Percentiles rank a stretch among this genome's conserved stretches.
These are phyloP conservation scores for Paecilomyces variotii DNA, from an alignment of 2,329 filamentous ascomycete species.

Conservation along the genomic window DNA sequence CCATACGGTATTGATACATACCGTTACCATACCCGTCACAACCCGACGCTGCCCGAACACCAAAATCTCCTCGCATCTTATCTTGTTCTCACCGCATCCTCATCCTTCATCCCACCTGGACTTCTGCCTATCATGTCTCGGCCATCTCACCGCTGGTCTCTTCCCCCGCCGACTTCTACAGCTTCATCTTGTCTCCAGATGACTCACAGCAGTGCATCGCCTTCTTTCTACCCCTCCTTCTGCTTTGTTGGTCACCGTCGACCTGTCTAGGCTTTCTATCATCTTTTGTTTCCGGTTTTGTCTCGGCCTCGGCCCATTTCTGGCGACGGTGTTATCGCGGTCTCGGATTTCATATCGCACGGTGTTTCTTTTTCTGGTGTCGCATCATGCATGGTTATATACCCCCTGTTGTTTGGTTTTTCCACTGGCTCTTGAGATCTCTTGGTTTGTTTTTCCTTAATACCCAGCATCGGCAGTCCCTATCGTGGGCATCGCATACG, in stretches of 20 bases:
- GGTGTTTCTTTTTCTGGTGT: slow-evolving; percentile 1
- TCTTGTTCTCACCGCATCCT: not conserved
- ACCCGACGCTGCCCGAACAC: not conserved
- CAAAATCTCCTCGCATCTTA: not conserved
- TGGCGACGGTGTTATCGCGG: slow-evolving; percentile 2
- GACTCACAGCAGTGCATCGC: not conserved
- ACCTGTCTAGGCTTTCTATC: not conserved
- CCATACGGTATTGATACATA: not conserved
- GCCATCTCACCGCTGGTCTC: not conserved
- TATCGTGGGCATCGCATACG: not conserved
- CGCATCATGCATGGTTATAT: slow-evolving; percentile 1
- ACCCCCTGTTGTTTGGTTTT: not conserved
- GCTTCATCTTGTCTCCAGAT: not conserved
- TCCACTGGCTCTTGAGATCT: not conserved
- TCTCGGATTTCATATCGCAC: not conserved
- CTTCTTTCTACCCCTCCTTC: not conserved
- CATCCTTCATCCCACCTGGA: not conserved
- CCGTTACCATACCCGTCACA: not conserved
- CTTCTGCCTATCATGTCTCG: not conserved
- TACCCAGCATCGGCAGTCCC: slow-evolving; percentile 1
- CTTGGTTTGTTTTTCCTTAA: not conserved
- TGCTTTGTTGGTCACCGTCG: not conserved
- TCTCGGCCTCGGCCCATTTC: not conserved
- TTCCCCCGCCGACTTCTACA: not conserved
- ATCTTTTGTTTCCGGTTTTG: not conserved